phyloP scores from a whole-genome alignment of 2,329 filamentous ascomycete species.

The Xylariales sp. region DNA sequence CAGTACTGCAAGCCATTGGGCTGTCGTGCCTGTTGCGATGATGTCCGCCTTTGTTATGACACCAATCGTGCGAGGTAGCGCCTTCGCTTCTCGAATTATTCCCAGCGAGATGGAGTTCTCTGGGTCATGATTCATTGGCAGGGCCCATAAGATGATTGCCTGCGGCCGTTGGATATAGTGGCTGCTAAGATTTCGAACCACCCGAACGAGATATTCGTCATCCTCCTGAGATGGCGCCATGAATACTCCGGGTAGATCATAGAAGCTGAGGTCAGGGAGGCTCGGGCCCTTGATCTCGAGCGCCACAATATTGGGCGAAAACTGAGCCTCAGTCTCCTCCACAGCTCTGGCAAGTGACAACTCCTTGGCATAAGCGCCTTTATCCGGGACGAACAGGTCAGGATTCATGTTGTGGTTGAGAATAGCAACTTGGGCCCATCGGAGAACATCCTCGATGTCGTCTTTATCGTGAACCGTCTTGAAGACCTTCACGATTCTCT shows the following conservation, averaged over 20 bases:
- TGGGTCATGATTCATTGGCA: slow-evolving; percentile 74
- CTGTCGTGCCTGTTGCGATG: slow-evolving; percentile 44
- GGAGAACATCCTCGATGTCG: slow-evolving; percentile 63
- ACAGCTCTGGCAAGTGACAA: slow-evolving; percentile 31
- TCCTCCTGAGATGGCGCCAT: slow-evolving; percentile 59
- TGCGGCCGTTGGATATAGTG: slow-evolving; percentile 66
- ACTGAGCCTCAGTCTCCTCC: slow-evolving; percentile 53
- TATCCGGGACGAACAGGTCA: slow-evolving; percentile 48
- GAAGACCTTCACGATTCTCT: slow-evolving; percentile 51
- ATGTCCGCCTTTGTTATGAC: slow-evolving; percentile 85
- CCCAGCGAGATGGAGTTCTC: slow-evolving; percentile 69
- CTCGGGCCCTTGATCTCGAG: slow-evolving; percentile 69
- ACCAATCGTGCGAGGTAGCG: slow-evolving; percentile 37
- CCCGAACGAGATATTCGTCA: slow-evolving; percentile 63
- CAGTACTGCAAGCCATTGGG: slow-evolving; percentile 62
- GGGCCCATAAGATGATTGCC: slow-evolving; percentile 71
- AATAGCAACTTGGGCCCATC: slow-evolving; percentile 72
- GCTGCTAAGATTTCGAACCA: slow-evolving; percentile 66
- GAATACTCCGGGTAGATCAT: slow-evolving; percentile 81
- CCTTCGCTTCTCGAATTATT: slow-evolving; percentile 54
- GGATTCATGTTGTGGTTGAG: slow-evolving; percentile 60
- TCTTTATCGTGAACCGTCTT: slow-evolving; percentile 55
- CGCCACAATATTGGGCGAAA: slow-evolving; percentile 76
- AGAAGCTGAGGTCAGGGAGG: slow-evolving; percentile 73
- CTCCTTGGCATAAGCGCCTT: slow-evolving; percentile 37